These are phyloP conservation scores for Yarrowia osloensis DNA, from an alignment of 805 yeast genomes.

Conservation along the genomic window DNA sequence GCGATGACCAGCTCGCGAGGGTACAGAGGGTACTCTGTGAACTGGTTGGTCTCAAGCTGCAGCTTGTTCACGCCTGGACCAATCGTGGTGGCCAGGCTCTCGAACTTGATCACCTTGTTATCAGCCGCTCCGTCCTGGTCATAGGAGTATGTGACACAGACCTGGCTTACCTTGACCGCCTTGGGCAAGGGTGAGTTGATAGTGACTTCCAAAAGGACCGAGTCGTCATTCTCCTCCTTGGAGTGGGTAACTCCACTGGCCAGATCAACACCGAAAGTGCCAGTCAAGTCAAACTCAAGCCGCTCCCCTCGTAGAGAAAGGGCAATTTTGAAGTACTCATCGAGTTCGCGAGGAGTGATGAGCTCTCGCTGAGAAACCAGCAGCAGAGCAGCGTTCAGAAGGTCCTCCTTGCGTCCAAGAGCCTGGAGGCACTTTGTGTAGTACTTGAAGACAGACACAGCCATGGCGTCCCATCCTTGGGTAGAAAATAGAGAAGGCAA, in stretches of 20 bases:
- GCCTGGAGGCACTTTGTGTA: constrained; percentile 64
- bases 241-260: constrained; percentile 35
- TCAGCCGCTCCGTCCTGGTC: constrained; percentile 27
- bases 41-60: constrained; percentile 33
- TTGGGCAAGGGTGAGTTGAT: constrained; percentile 40
- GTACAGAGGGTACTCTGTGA: constrained; percentile 20
- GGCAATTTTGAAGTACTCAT: constrained; percentile 27
- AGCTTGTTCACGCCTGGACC: neutral
- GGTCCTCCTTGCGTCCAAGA: constrained; percentile 37
- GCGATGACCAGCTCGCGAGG: constrained; percentile 9
- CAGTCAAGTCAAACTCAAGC: constrained; percentile 34
- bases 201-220: constrained; percentile 45
- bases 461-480: constrained; percentile 75
- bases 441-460: constrained; percentile 62
- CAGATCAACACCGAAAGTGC: constrained; percentile 11
- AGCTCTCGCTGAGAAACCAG: constrained; percentile 37
- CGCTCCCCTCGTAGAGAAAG: constrained; percentile 35
- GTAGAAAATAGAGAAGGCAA: constrained; percentile 67
- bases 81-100: constrained; percentile 14
- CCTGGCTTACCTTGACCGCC: constrained; percentile 33
- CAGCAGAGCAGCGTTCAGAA: constrained; percentile 40
- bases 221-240: constrained; percentile 44
- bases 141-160: constrained; percentile 34
- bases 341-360: constrained; percentile 34
- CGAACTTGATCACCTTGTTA: constrained; percentile 28